phyloP scores from a whole-genome alignment of 805 yeast genomes.

The Nakazawaea sp. region DNA sequence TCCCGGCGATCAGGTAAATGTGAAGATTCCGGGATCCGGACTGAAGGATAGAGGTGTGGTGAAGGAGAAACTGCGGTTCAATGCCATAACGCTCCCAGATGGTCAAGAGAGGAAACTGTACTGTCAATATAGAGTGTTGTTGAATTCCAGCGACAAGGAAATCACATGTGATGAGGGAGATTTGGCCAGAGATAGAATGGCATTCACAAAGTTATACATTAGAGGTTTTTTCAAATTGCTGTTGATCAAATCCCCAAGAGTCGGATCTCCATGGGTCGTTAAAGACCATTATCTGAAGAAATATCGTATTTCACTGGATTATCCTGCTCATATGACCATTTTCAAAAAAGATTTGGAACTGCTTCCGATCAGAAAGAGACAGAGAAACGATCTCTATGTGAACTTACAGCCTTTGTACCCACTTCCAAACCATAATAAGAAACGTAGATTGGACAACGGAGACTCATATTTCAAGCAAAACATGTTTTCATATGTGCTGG shows the following conservation, averaged over 20 bases:
- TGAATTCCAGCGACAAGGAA: constrained; percentile 39
- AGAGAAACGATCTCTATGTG: constrained; percentile 4
- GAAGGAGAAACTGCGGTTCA: constrained; percentile 80
- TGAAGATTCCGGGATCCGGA: constrained; percentile 35
- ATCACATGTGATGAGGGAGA: constrained; percentile 67
- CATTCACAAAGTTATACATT: constrained; percentile 84
- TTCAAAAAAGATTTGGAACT: constrained; percentile 18
- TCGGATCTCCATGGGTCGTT: constrained; percentile 96
- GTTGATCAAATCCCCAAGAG: constrained; percentile 68
- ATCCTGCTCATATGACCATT: constrained; percentile 42
- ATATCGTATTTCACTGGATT: constrained; percentile 57
- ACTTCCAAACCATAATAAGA: constrained; percentile 7
- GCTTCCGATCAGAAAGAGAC: constrained; percentile 8
- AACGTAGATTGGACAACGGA: constrained; percentile 13
- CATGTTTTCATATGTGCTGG: constrained; percentile 24
- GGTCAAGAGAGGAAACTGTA: constrained; percentile 34
- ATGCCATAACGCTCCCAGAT: constrained; percentile 32
- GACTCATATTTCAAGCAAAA: background rate
- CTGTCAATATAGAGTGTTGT: constrained; percentile 65
- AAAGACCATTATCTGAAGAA: constrained; percentile 66
- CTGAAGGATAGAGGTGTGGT: constrained; percentile 52
- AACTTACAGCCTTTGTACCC: constrained; percentile 11
- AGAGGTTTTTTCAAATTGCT: constrained; percentile 83
- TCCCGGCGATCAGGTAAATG: constrained; percentile 81
- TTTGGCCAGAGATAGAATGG: constrained; percentile 74